Evolutionary conservation across 257 asterid genomes (phyloP).

Genomic region (Buddleja alternifolia): DNA sequence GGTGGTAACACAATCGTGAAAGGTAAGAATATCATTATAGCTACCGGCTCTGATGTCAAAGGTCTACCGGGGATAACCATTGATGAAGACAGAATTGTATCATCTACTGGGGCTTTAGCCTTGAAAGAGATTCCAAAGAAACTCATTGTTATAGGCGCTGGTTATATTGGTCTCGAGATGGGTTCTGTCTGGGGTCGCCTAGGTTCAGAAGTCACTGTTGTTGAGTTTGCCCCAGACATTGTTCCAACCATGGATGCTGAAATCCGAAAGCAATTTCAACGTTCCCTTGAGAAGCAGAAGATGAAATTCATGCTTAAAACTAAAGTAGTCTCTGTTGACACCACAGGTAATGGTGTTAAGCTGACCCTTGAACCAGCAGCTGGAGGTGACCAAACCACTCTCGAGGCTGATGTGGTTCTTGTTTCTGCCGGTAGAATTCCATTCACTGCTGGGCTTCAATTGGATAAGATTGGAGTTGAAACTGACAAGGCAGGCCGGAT

Average conservation of each 20-base stretch:
- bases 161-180: conserved; percentile 97
- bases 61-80: conserved; percentile 43
- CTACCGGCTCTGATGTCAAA: conserved; percentile 69
- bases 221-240: conserved; percentile 85
- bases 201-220: conserved; percentile 96
- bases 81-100: conserved; percentile 48
- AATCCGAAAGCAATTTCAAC: conserved; percentile 86
- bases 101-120: conserved; percentile 48
- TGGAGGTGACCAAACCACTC: conserved; percentile 81
- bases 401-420: conserved; percentile 93
- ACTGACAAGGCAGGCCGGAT: conserved; percentile 85
- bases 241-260: conserved; percentile 97
- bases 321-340: conserved; percentile 90
- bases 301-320: conserved; percentile 96
- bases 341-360: conserved; percentile 70
- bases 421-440: conserved; percentile 95
- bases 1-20: conserved; percentile 61
- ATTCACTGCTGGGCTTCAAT: conserved; percentile 77
- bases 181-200: conserved; percentile 98
- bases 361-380: conserved; percentile 85
- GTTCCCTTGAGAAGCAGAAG: conserved; percentile 92
- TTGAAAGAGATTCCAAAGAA: conserved; percentile 72
- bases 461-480: conserved; percentile 87
- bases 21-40: conserved; percentile 73
- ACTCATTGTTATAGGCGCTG: conserved; percentile 93